Evolutionary conservation across 768 basidiomycete species (phyloP).

Genomic region (Tylopilus cervinicoccineus): DNA sequence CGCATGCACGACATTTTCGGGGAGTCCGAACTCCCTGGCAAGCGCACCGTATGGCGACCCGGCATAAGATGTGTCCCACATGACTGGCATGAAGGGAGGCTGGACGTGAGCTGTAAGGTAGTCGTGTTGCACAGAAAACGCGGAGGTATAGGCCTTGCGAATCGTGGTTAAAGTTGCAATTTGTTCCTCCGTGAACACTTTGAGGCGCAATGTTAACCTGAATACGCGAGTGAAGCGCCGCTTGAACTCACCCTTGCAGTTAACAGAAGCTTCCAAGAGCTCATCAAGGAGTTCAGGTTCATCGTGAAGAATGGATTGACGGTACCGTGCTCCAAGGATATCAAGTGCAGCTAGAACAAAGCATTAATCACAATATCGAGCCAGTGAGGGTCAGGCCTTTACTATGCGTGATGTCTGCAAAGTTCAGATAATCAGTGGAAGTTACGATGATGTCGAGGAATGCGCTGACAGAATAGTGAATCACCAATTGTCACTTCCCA

Average conservation of each 20-base stretch:
- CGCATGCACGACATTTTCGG: conserved; percentile 62
- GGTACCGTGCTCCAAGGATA: conserved; percentile 50
- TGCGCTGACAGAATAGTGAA: conserved; percentile 56
- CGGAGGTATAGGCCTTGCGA: conserved; percentile 29
- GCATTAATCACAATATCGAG: conserved; percentile 22
- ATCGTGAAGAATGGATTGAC: conserved; percentile 31
- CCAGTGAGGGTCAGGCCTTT: neutral
- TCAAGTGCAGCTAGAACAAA: conserved; percentile 45
- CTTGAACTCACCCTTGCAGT: conserved; percentile 55
- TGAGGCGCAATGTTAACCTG: neutral
- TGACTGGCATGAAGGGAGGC: conserved; percentile 15
- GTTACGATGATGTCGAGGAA: neutral
- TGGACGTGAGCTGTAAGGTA: conserved; percentile 6
- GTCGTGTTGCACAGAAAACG: conserved; percentile 13
- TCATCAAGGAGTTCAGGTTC: conserved; percentile 43
- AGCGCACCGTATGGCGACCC: conserved; percentile 43
- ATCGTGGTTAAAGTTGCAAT: conserved; percentile 44
- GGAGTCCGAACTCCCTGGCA: conserved; percentile 75
- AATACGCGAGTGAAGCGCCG: conserved; percentile 27
- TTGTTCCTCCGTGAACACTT: conserved; percentile 67
- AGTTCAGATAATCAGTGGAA: conserved; percentile 7
- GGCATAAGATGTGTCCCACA: conserved; percentile 16
- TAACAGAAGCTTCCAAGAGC: conserved; percentile 42
- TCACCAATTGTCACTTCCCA: conserved; percentile 65
- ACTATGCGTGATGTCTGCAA: conserved; percentile 36